Base-by-base conservation (phyloP, 768 basidiomycete species). In the Mycena epipterygia region DNA sequence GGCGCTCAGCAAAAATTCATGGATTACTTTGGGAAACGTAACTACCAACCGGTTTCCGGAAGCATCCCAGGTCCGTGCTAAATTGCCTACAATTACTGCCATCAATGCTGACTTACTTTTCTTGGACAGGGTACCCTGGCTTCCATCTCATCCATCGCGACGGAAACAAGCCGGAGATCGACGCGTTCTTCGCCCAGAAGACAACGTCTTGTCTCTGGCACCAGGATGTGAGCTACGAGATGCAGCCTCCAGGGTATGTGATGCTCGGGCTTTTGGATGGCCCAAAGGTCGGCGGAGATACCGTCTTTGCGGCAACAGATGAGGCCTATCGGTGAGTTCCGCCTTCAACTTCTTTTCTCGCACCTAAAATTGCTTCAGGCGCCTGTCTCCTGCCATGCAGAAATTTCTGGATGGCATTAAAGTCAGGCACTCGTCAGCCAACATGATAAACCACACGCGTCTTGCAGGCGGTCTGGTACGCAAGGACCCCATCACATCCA, bases 401-500 rank as follows among this genome's bases (percentile, higher is more conserved):
- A 68, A 52, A 32, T 68, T 72, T 44, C 58, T 72, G 19, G 67
- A 67, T 13, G 63, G 56, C 7, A 67, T 80, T 23, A 67, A 69
- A 27, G 78, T 74, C 17, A 70, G 64, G 11, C 79, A 80, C 60
- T 78, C 78, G 2, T 76, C 76, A 8, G 70, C 64, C 7, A 76
- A 76, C 62, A 77, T 77, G 75, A 76, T 76, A 46, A 73, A 73
- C 32, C 76, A 76, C 41, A 74, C 77, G 0, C 68, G 70, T 8
- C 60, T 70, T 8, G 64, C 69, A 2, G 76, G 77, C 3, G 77
- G 76, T n/a, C 75, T 78, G 19, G 73, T 78, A 37, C 72, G 78
- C n/a, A 77, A 78, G 42, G 78, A 77, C 37, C 75, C 77, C 14
- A 72, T 79, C 14, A 73, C 75, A 49, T 73, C 66, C 32, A 68